These are phyloP conservation scores for Parmelia sp. DNA, from an alignment of 495 filamentous ascomycete genomes.

Conservation along the genomic window DNA sequence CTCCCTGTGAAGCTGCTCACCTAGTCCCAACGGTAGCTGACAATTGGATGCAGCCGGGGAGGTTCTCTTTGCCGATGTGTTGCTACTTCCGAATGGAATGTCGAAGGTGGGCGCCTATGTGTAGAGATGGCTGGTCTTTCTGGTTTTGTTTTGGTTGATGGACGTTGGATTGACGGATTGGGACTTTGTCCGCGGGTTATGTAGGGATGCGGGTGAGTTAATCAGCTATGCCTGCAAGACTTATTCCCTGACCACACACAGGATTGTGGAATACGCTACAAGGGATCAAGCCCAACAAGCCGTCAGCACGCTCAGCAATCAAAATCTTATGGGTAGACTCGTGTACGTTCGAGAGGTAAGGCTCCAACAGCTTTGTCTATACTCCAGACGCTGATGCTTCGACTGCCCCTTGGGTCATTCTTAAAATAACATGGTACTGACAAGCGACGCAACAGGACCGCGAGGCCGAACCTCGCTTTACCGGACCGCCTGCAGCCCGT, in stretches of 20 bases:
- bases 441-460: constrained; percentile 57
- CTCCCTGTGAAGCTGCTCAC: background rate
- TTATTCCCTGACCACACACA: constrained; percentile 32
- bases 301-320: constrained; percentile 96
- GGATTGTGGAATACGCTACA: constrained; percentile 99
- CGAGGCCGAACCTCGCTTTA: constrained; percentile 92
- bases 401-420: background rate
- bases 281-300: constrained; percentile 98
- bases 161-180: constrained; percentile 99
- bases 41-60: constrained; percentile 70
- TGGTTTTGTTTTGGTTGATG: constrained; percentile 69
- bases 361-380: constrained; percentile 12
- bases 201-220: constrained; percentile 99
- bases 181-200: constrained; percentile 81
- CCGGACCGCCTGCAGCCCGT: constrained; percentile 61
- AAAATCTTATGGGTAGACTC: constrained; percentile 94
- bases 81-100: constrained; percentile 99
- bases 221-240: constrained; percentile 8
- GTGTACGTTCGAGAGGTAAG: constrained; percentile 97
- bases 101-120: constrained; percentile 99
- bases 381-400: background rate
- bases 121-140: constrained; percentile 79
- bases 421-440: background rate
- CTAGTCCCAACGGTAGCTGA: constrained; percentile 31
- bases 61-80: constrained; percentile 98